Base-by-base conservation (phyloP, 768 basidiomycete species). In the Auricularia cornea region DNA sequence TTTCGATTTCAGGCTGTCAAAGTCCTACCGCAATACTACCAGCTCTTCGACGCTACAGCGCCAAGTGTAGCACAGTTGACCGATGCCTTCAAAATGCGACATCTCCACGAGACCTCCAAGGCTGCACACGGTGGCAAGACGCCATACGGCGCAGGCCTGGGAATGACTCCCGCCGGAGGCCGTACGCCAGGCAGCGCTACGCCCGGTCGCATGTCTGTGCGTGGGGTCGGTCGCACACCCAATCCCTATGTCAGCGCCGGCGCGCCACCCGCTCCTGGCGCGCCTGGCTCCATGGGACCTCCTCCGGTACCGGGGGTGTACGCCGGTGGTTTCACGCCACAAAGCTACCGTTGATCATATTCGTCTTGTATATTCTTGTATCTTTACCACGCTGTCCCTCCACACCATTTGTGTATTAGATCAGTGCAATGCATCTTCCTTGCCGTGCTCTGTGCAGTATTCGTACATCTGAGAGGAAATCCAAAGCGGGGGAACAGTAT, bases 31-130 rank as follows among this genome's bases (percentile, higher is more conserved):
- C 88, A 92, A 74, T 90, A 90, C 4, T 97, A 94, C 71, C 89
- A 89, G 71, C 82, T 98, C 20, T 93, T 92, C 69, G 92, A 94
- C 67, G 91, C 92, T 5, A 85, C 92, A 56, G 92, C 93, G 29
- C 87, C 91, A 6, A 94, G 92, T 40, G 92, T 98, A 29, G 87
- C 91, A 3, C 94, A 97, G 73, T 77, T 98, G 3, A 97, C 96
- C 67, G 95, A 98, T 72, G 94, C 95, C 23, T 98, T 98, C 85
- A 98, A 98, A 85, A 85, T 92, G 70, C 76, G 89, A 68, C 89
- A 92, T 77, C 77, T 90, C 52, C 87, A 91, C 68, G 87, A 90
- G 73, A 88, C 89, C n/a, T 79, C 80, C 80, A 89, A 80, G 80
- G 72, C 78, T 12, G 75, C 74, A 3, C 75, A 80, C 44, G 86